These are phyloP conservation scores for Grosmannia clavigera DNA, from an alignment of 2,329 filamentous ascomycete species.

Conservation along the genomic window DNA sequence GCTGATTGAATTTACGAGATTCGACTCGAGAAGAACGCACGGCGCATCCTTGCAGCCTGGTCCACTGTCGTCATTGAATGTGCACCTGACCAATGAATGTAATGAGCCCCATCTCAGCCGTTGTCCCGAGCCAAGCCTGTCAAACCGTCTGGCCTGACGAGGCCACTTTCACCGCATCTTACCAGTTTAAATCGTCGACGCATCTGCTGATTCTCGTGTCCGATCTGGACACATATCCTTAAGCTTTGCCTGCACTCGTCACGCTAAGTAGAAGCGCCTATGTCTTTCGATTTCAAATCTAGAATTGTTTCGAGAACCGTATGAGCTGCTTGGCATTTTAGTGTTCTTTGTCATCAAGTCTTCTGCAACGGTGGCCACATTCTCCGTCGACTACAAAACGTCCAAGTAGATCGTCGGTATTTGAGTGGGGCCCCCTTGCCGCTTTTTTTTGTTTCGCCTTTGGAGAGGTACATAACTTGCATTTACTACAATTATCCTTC, in stretches of 20 bases:
- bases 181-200: not conserved
- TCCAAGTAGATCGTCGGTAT: not conserved
- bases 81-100: not conserved
- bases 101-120: not conserved
- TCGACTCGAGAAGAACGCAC: not conserved
- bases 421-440: not conserved
- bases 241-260: not conserved
- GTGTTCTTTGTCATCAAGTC: not conserved
- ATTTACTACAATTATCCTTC: not conserved
- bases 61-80: not conserved
- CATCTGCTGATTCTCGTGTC: not conserved
- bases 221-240: not conserved
- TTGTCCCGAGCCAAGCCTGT: not conserved
- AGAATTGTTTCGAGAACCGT: not conserved
- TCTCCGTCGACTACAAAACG: not conserved
- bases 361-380: constrained; percentile 1
- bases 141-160: not conserved
- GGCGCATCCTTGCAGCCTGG: not conserved
- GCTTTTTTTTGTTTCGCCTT: not conserved
- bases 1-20: not conserved
- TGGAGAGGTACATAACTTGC: not conserved
- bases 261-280: not conserved
- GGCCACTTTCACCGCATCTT: not conserved
- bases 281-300: not conserved
- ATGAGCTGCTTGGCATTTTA: not conserved